Evolutionary conservation across 1,139 yeast species (phyloP), one percentile per base, ranked within the genome.

Genomic region (Pichia sp.): DNA sequence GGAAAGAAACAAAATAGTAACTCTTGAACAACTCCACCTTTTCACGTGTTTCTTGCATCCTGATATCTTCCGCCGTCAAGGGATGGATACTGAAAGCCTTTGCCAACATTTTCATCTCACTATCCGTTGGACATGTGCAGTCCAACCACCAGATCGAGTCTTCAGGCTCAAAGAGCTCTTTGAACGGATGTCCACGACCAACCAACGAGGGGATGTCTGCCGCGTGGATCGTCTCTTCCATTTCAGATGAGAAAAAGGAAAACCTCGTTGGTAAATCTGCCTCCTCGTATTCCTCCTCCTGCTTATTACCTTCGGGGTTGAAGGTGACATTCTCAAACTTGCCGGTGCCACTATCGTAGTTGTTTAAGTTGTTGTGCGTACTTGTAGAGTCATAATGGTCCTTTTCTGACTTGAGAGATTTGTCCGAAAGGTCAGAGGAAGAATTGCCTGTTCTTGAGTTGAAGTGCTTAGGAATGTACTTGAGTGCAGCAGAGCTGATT

Each of bases 171-270:
- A 90, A 90, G 47, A 90, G 70, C 30, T 83, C 82, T 56, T 81
- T 75, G 60, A 87, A 82, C 2, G 86, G 75, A 64, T 85, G 82
- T 2, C 83, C 87, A 1, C 85, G 84, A 19, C 75, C 75, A 5
- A 87, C 81, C 57, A 92, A 73, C 1, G 93, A 81, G 3, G 95
- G 87, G 45, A 92, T 76, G 66, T 90, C 96, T 1, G 96, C 85
- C 1, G 96, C 87, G 71, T 92, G 97, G 16, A 88, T 78, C 0
- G 98, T 93, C 64, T 87, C 95, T 57, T 90, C 97, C 8, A 84
- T 75, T 56, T 86, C 90, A 0, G 95, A 81, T 45, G 85, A 82
- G 69, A 90, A 92, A 67, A 89, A 89, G 40, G 95, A 82, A 70
- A 87, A 92, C 55, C 98, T 74, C 62, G 87, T 92, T 16, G 90